Conservation (phyloP, 2,329 filamentous ascomycete species). For the Sporothrix phasma region DNA sequence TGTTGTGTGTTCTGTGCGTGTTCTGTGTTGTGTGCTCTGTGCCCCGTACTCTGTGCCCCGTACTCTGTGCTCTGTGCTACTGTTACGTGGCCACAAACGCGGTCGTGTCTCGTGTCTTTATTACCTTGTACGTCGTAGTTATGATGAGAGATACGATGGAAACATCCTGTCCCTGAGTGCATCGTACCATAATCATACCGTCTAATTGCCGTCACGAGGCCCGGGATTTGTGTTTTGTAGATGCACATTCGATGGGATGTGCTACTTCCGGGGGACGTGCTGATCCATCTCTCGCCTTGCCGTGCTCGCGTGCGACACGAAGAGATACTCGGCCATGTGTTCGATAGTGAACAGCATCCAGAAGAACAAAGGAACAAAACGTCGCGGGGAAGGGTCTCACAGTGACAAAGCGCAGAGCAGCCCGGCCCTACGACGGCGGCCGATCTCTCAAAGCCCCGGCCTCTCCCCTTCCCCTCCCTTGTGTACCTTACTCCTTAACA, state of each 20-base stretch:
- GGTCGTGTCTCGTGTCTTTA: background rate
- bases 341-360: no score
- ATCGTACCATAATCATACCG: background rate
- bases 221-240: background rate
- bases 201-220: background rate
- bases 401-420: conserved; percentile 5
- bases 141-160: background rate
- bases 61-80: no score
- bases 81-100: no score
- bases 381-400: background rate
- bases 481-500: background rate
- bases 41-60: no score
- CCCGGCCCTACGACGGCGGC: background rate
- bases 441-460: background rate
- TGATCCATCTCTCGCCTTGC: background rate
- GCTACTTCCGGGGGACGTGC: background rate
- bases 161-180: background rate
- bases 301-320: no score
- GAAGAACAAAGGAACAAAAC: background rate
- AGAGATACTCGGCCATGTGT: no score
- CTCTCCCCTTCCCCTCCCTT: background rate
- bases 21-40: no score
- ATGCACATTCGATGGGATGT: background rate
- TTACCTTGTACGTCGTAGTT: no score
- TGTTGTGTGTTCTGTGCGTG: no score